These are phyloP conservation scores for Diplocarpon mali DNA, from an alignment of 2,329 filamentous ascomycete genomes.

Conservation along the genomic window DNA sequence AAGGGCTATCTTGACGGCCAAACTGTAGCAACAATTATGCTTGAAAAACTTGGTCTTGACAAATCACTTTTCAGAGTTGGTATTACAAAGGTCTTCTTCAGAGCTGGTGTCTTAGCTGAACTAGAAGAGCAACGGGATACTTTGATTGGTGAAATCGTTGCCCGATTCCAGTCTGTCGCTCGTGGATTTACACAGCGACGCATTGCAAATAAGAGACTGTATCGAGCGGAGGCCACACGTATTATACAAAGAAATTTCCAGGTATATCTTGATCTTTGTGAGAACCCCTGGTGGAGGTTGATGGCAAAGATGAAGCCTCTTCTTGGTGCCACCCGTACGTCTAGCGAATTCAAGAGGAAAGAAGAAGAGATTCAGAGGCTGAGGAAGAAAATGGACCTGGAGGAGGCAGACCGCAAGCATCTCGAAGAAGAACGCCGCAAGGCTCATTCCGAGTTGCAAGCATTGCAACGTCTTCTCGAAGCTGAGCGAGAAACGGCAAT, in stretches of 20 bases:
- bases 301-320: slow-evolving; percentile 93
- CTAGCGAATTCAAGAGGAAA: slow-evolving; percentile 85
- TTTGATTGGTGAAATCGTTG: slow-evolving; percentile 88
- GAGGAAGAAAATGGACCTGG: slow-evolving; percentile 70
- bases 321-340: slow-evolving; percentile 81
- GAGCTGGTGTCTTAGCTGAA: slow-evolving; percentile 89
- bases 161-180: slow-evolving; percentile 82
- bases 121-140: slow-evolving; percentile 91
- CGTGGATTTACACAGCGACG: slow-evolving; percentile 82
- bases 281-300: slow-evolving; percentile 96
- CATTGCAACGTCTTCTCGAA: slow-evolving; percentile 87
- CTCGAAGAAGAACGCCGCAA: slow-evolving; percentile 87
- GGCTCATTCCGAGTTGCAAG: slow-evolving; percentile 75
- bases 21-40: slow-evolving; percentile 70
- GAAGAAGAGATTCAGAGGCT: slow-evolving; percentile 88
- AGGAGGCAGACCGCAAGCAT: slow-evolving; percentile 62
- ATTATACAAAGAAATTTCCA: slow-evolving; percentile 94
- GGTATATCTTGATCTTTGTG: slow-evolving; percentile 78
- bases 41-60: slow-evolving; percentile 81
- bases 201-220: slow-evolving; percentile 83
- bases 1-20: slow-evolving; percentile 89
- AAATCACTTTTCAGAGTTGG: slow-evolving; percentile 82
- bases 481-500: slow-evolving; percentile 90
- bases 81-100: slow-evolving; percentile 95
- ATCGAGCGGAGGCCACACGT: slow-evolving; percentile 84